A percentile compares a stretch with the other conserved stretches of the same genome.
phyloP scores from a whole-genome alignment of 1,284 basidiomycete genomes.

The Leucoagaricus sp. region DNA sequence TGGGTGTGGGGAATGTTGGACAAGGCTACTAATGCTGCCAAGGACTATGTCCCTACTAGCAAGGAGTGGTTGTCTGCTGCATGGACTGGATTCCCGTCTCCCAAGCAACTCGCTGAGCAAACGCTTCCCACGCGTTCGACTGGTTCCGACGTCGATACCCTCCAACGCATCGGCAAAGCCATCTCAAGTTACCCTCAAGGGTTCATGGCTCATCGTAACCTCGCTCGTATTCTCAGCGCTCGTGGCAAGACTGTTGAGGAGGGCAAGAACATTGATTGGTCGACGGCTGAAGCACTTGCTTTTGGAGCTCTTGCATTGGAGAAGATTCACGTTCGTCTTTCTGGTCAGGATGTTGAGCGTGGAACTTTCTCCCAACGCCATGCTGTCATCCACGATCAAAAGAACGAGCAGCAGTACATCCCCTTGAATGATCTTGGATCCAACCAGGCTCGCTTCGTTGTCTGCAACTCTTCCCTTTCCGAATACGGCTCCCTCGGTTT shows the following conservation, averaged over 20 bases:
- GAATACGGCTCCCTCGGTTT: slow-evolving; percentile 97
- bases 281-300: slow-evolving; percentile 98
- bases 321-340: slow-evolving; percentile 93
- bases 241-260: slow-evolving; percentile 92
- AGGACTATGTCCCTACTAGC: slow-evolving; percentile 92
- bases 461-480: slow-evolving; percentile 97
- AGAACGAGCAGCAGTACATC: slow-evolving; percentile 87
- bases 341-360: slow-evolving; percentile 98
- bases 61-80: slow-evolving; percentile 98
- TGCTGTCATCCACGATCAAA: slow-evolving; percentile 96
- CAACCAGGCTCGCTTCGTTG: slow-evolving; percentile 89
- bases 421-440: slow-evolving; percentile 88
- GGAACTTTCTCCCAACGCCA: slow-evolving; percentile 99
- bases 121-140: slow-evolving; percentile 90
- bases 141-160: slow-evolving; percentile 77
- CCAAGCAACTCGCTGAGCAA: slow-evolving; percentile 92
- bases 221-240: slow-evolving; percentile 87
- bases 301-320: slow-evolving; percentile 93
- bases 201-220: slow-evolving; percentile 92
- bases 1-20: slow-evolving; percentile 99
- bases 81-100: slow-evolving; percentile 99
- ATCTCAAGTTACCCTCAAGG: slow-evolving; percentile 85
- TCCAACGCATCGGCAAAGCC: slow-evolving; percentile 85
- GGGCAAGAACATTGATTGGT: slow-evolving; percentile 95
- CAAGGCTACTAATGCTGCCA: slow-evolving; percentile 86